phyloP scores from a whole-genome alignment of 495 filamentous ascomycete species.

The Penicillium manginii region DNA sequence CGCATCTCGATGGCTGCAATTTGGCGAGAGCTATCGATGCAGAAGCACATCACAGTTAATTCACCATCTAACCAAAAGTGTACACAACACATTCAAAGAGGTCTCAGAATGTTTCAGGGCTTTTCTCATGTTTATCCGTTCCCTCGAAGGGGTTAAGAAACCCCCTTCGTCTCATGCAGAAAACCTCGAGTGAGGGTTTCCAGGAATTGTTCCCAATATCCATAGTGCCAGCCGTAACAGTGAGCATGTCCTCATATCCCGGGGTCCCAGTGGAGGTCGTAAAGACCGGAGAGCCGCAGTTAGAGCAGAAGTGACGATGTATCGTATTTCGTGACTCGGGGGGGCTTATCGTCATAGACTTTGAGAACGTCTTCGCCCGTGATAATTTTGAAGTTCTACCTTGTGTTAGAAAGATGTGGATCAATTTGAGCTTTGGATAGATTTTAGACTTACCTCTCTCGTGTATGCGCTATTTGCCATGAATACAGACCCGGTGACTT shows the following conservation, averaged over 20 bases:
- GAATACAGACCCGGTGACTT: conserved; percentile 18
- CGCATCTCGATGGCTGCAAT: no score
- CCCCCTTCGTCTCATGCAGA: conserved; percentile 1
- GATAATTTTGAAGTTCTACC: conserved; percentile 8
- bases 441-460: conserved; percentile 10
- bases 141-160: conserved; percentile 4
- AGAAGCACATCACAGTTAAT: no score
- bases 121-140: conserved; percentile 1
- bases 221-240: conserved; percentile 6
- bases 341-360: conserved; percentile 9
- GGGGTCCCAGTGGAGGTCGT: neutral
- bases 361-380: conserved; percentile 7
- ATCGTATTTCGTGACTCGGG: conserved; percentile 5
- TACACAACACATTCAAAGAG: no score
- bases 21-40: no score
- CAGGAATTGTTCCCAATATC: neutral
- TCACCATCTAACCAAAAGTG: no score
- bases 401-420: neutral
- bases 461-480: conserved; percentile 21
- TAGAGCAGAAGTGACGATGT: conserved; percentile 1
- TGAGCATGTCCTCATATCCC: neutral
- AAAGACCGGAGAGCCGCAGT: conserved; percentile 4
- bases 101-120: neutral
- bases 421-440: neutral
- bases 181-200: conserved; percentile 5